These are phyloP conservation scores for Fusarium sp. DNA, from an alignment of 2,329 filamentous ascomycete genomes.

Conservation along the genomic window DNA sequence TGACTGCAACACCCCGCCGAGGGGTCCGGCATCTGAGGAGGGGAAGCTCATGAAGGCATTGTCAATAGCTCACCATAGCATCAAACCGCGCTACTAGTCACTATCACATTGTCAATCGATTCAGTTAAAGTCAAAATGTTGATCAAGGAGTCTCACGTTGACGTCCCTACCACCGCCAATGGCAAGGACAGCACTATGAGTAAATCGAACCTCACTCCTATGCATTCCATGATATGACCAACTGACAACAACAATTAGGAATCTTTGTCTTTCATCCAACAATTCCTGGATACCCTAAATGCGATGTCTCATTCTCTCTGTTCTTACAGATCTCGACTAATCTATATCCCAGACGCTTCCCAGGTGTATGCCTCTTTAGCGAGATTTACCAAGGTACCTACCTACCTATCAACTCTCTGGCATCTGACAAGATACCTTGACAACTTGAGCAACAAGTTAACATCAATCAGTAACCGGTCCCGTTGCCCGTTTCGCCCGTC, in stretches of 20 bases:
- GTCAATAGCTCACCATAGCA: neutral
- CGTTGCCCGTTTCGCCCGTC: conserved; percentile 87
- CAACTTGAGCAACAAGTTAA: neutral
- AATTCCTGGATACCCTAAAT: conserved; percentile 86
- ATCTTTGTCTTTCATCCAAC: conserved; percentile 91
- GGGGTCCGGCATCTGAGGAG: conserved; percentile 24
- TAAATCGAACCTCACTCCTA: conserved; percentile 44
- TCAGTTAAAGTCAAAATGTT: conserved; percentile 55
- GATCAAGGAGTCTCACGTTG: conserved; percentile 65
- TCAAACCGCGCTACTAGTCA: neutral
- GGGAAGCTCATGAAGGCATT: conserved; percentile 26
- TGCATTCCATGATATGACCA: conserved; percentile 21
- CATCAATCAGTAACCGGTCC: conserved; percentile 80
- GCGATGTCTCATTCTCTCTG: conserved; percentile 61
- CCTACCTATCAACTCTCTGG: conserved; percentile 57
- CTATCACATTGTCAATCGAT: neutral
- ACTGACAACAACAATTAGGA: conserved; percentile 62
- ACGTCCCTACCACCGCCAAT: conserved; percentile 63
- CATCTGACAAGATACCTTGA: neutral
- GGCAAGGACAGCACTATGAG: conserved; percentile 68
- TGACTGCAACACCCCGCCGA: conserved; percentile 31
- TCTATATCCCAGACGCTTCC: conserved; percentile 68
- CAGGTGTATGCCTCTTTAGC: conserved; percentile 88
- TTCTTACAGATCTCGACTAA: conserved; percentile 10
- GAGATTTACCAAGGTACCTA: conserved; percentile 94